Conservation (phyloP, 208 protist species). For the Leishmania arabica region DNA sequence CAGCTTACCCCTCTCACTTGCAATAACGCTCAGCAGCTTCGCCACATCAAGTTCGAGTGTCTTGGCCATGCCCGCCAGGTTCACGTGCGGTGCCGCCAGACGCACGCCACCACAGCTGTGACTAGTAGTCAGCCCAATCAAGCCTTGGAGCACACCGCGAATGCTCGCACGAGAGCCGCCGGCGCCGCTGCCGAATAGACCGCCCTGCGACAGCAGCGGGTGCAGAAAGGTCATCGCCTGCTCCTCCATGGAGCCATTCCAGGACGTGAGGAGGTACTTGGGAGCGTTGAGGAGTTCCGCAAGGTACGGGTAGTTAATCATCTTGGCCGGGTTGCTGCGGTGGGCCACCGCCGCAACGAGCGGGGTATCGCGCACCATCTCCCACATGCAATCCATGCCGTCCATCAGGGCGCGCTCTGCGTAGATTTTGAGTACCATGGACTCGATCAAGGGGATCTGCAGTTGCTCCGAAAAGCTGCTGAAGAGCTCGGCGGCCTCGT, state of each 20-base stretch:
- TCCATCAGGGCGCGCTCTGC: slow-evolving; percentile 66
- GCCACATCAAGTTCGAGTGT: slow-evolving; percentile 59
- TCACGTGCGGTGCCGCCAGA: slow-evolving; percentile 61
- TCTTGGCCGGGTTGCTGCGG: slow-evolving; percentile 42
- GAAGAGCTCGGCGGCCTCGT: slow-evolving; percentile 10
- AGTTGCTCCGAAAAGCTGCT: slow-evolving; percentile 14
- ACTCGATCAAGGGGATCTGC: slow-evolving; percentile 55
- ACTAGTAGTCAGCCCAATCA: slow-evolving; percentile 30
- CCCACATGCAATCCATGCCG: slow-evolving; percentile 48
- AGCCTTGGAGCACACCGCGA: slow-evolving; percentile 4
- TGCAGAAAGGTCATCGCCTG: slow-evolving; percentile 47
- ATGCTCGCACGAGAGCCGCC: slow-evolving; percentile 7
- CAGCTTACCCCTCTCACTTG: slow-evolving; percentile 20
- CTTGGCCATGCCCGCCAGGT: slow-evolving; percentile 49
- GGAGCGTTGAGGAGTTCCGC: slow-evolving; percentile 42
- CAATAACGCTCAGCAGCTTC: slow-evolving; percentile 41
- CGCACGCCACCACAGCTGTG: slow-evolving; percentile 26
- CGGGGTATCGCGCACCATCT: slow-evolving; percentile 47
- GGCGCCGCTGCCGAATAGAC: slow-evolving; percentile 1
- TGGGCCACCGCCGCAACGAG: slow-evolving; percentile 41
- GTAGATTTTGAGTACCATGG: slow-evolving; percentile 58
- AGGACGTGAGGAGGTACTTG: slow-evolving; percentile 47
- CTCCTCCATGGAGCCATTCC: slow-evolving; percentile 39
- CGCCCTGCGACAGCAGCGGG: slow-evolving; percentile 41
- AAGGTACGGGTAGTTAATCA: slow-evolving; percentile 75